Base-by-base conservation (phyloP, 2,329 filamentous ascomycete genomes). In the Aureobasidium sp. region DNA sequence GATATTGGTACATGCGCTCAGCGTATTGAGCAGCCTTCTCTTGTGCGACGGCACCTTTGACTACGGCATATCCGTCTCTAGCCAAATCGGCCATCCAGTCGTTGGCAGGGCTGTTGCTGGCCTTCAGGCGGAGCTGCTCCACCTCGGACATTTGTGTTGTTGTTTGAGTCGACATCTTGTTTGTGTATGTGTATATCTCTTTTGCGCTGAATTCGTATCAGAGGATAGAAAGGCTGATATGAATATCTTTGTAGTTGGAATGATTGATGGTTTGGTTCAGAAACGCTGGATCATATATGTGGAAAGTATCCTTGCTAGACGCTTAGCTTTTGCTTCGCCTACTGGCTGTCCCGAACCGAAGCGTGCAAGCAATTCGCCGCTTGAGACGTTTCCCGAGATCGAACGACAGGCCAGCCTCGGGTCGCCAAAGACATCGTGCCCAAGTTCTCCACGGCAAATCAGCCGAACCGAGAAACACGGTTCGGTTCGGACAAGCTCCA, bases 21-120 rank as follows among this genome's bases (percentile, higher is more conserved):
- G 68, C 70, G 64, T 77, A 77, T n/a, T 67, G 63, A 5, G 71
- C 64, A 2, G 77, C 78, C 32, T 71, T 70, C 16, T 77, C 77
- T 1, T 64, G 66, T 1, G 78, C 75, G 48, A 81, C 74, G 0
- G 77, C 77, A 1, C 74, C 74, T 61, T 80, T 80, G 58, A 81
- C 69, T 10, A 81, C 72, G 1, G 74, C 75, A 64, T 71, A 80
- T 5, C 78, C 78, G 60, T 80, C 70, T 16, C 72, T 67, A n/a
- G 36, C 44, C 10, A 61, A n/a, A 13, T 61, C 59, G 27, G 29
- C 16, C 30, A 48, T 29, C 42, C 49, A 61, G 41, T 61, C 45
- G 29, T 44, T 51, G 58, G 27, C 21, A 16, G 34, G 34, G 34
- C 37, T 42, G 14, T 55, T 44, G 29, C 37, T 44, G 14, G 37